Base-by-base conservation (phyloP, 768 basidiomycete genomes). In the Pulveroboletus sp. region DNA sequence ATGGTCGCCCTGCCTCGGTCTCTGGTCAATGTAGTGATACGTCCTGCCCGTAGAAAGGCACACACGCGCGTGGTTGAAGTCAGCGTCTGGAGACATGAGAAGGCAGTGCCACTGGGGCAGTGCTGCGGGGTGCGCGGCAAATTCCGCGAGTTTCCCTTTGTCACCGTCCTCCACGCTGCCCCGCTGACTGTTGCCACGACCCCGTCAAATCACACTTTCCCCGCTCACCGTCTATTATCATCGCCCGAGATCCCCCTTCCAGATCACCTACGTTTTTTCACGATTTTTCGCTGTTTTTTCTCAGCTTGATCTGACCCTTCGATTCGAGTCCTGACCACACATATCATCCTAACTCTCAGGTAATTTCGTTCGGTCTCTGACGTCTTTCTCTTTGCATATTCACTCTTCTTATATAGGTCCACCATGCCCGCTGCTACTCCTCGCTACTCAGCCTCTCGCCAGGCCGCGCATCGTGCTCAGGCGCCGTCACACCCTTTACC, bases 21-120 rank as follows among this genome's bases (percentile, higher is more conserved):
- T 53, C 64, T 89, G 80, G 63, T 89, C 86, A 51, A 88, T 73
- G 65, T 85, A 87, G 56, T 86, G 85, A 57, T 88, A 88, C 7
- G 71, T 73, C 30, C 77, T 70, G 4, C 84, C 83, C 0, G 85
- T 86, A 7, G 80, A 71, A 10, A 87, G 73, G 20, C 38, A 56
- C 49, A 76, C 75, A 3, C 64, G 72, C 43, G 71, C 69, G 56
- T 85, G 85, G 62, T 75, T 23, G 16, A 49, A 40, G 26, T 23
- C 1, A 3, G n/a, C 26, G n/a, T 27, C 52, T 9, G 14, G 22
- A 6, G n/a, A 27, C 54, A 50, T 50, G 45, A 14, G 6, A 16
- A 30, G 46, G 63, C 63, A 44, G 55, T 55, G 67, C 53, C 24
- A 37, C 14, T 65, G 63, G 67, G 49, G 43, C 65, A 63, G 67